These are phyloP conservation scores for Naganishia sp. DNA, from an alignment of 1,284 basidiomycete genomes.

Conservation along the genomic window DNA sequence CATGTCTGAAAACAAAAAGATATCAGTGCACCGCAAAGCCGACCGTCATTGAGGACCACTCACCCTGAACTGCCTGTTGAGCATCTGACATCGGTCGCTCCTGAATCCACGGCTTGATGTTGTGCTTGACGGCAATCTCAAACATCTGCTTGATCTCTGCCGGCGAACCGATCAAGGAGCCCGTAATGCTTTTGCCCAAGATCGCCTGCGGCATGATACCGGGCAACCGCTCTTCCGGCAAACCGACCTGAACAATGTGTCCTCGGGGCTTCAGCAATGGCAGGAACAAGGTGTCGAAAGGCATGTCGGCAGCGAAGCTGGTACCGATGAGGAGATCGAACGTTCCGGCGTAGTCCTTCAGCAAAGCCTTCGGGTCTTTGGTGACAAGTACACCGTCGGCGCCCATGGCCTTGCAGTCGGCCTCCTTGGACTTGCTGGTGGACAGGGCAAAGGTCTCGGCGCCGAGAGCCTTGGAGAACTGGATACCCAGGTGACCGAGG, in stretches of 20 bases:
- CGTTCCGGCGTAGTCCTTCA: slow-evolving; percentile 37
- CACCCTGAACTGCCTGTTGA: slow-evolving; percentile 51
- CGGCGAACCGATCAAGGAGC: slow-evolving; percentile 51
- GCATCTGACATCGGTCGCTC: slow-evolving; percentile 36
- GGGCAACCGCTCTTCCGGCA: slow-evolving; percentile 47
- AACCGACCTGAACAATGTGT: slow-evolving; percentile 44
- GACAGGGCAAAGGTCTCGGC: slow-evolving; percentile 59
- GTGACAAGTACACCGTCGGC: slow-evolving; percentile 48
- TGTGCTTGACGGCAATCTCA: slow-evolving; percentile 44
- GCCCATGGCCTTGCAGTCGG: slow-evolving; percentile 53
- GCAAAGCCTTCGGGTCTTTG: slow-evolving; percentile 29
- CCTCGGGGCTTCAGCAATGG: slow-evolving; percentile 36
- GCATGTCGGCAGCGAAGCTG: slow-evolving; percentile 47
- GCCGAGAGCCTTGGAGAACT: slow-evolving; percentile 60
- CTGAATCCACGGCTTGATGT: slow-evolving; percentile 42
- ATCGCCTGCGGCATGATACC: slow-evolving; percentile 29
- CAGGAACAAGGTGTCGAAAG: slow-evolving; percentile 42
- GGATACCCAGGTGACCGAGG: slow-evolving; percentile 36
- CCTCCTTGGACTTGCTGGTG: slow-evolving; percentile 51
- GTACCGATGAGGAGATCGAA: slow-evolving; percentile 52
- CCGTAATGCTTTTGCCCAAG: slow-evolving; percentile 40
- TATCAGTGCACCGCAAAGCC: neutral
- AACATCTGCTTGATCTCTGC: slow-evolving; percentile 51
- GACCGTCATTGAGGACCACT: slow-evolving; percentile 40
- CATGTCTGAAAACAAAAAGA: slow-evolving; percentile 45